A percentile compares a stretch with the other conserved stretches of the same genome.
These are phyloP conservation scores for Dryas drummondii DNA, from an alignment of 306 rosid species.

Conservation along the genomic window DNA sequence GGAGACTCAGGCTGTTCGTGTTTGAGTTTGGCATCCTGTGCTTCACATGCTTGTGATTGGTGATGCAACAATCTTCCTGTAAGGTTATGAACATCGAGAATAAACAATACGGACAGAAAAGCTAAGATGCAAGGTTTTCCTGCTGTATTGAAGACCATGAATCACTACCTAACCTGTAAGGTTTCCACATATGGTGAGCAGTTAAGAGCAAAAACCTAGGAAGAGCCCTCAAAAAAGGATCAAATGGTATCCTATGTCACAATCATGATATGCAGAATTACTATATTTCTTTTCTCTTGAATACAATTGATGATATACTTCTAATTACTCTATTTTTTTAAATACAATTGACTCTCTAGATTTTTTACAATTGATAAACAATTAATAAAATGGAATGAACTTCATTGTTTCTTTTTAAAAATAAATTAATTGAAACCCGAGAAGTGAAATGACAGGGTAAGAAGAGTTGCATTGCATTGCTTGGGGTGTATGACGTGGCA, in stretches of 20 bases:
- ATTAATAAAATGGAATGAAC: background rate
- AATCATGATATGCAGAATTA: too few species aligned
- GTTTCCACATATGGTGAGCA: too few species aligned
- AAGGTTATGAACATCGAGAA: slow-evolving; percentile 4
- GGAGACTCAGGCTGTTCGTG: background rate
- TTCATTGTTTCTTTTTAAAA: background rate
- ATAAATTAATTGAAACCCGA: background rate
- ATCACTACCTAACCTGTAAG: background rate
- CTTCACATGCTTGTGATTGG: background rate
- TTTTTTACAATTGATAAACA: too few species aligned
- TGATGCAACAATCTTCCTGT: background rate
- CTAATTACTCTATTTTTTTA: too few species aligned
- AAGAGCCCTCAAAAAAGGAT: too few species aligned
- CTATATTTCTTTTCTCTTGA: too few species aligned
- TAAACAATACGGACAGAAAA: background rate
- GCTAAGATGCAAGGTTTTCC: background rate
- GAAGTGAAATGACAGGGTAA: background rate
- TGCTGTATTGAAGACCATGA: background rate
- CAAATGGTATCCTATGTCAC: too few species aligned
- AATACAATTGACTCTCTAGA: too few species aligned
- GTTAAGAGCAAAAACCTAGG: too few species aligned
- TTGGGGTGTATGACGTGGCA: slow-evolving; percentile 19
- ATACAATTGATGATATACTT: too few species aligned
- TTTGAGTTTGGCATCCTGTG: background rate
- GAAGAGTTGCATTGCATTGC: background rate